phyloP scores from a whole-genome alignment of 805 yeast genomes.

The Suhomyces xylopsoci region DNA sequence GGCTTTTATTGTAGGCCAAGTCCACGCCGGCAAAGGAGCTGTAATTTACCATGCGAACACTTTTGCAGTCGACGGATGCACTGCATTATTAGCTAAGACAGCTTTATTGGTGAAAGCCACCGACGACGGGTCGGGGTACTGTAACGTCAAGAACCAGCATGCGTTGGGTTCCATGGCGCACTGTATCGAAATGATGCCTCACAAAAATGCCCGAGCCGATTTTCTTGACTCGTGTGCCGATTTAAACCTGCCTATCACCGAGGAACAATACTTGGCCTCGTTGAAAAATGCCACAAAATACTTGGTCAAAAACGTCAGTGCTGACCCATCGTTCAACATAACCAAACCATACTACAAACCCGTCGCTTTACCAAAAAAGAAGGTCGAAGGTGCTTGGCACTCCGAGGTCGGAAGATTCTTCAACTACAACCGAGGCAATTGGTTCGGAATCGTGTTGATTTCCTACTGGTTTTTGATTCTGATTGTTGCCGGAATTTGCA shows the following conservation, averaged over 20 bases:
- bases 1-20: not conserved
- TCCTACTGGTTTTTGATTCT: constrained; percentile 29
- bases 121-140: constrained; percentile 27
- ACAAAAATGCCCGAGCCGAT: constrained; percentile 16
- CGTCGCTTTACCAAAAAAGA: constrained; percentile 22
- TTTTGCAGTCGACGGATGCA: constrained; percentile 28
- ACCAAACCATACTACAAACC: constrained; percentile 34
- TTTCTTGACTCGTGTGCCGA: constrained; percentile 17
- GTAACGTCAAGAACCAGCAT: constrained; percentile 33
- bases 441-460: constrained; percentile 30
- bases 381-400: constrained; percentile 25
- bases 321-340: constrained; percentile 27
- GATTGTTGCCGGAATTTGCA: constrained; percentile 33
- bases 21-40: not conserved
- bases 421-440: constrained; percentile 39
- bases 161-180: constrained; percentile 39
- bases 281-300: constrained; percentile 42
- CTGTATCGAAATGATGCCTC: constrained; percentile 26
- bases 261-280: constrained; percentile 28
- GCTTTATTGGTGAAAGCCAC: constrained; percentile 23
- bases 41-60: constrained; percentile 20
- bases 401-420: constrained; percentile 26
- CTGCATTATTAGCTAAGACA: constrained; percentile 19
- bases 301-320: constrained; percentile 28
- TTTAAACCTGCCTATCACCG: constrained; percentile 20